These are phyloP conservation scores for Hortaea werneckii DNA, from an alignment of 2,329 filamentous ascomycete genomes.

Conservation along the genomic window DNA sequence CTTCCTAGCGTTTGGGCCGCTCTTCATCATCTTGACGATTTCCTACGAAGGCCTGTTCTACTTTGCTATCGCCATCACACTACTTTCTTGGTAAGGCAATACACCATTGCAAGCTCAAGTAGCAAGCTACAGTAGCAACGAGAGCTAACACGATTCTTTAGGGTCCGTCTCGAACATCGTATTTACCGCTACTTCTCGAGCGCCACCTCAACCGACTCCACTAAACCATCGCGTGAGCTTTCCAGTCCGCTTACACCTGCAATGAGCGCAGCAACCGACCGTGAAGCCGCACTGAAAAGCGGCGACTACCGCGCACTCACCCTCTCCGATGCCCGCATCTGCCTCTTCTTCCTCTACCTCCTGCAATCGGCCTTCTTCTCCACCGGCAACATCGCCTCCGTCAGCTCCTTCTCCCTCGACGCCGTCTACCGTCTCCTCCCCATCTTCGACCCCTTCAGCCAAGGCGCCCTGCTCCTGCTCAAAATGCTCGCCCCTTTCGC, in stretches of 20 bases:
- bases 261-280: slow-evolving; percentile 24
- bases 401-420: slow-evolving; percentile 88
- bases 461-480: slow-evolving; percentile 73
- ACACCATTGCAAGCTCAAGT: too few relatives aligned
- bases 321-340: slow-evolving; percentile 75
- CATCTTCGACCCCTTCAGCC: slow-evolving; percentile 86
- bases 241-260: slow-evolving; percentile 26
- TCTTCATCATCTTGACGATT: slow-evolving; percentile 91
- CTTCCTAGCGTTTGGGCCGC: slow-evolving; percentile 85
- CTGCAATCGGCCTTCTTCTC: slow-evolving; percentile 94
- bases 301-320: slow-evolving; percentile 55
- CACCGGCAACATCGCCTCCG: slow-evolving; percentile 88
- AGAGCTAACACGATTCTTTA: not conserved
- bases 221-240: slow-evolving; percentile 9
- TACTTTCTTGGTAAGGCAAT: slow-evolving; percentile 59
- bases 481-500: slow-evolving; percentile 93
- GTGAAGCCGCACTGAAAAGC: slow-evolving; percentile 22
- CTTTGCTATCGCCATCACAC: slow-evolving; percentile 69
- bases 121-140: too few relatives aligned
- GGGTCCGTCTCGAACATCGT: slow-evolving; percentile 73
- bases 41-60: slow-evolving; percentile 98
- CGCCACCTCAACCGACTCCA: slow-evolving; percentile 3
- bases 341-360: slow-evolving; percentile 89
- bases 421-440: slow-evolving; percentile 80
- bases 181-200: slow-evolving; percentile 40